Conservation (phyloP, 2,329 filamentous ascomycete species). For the Eutypa lata region DNA sequence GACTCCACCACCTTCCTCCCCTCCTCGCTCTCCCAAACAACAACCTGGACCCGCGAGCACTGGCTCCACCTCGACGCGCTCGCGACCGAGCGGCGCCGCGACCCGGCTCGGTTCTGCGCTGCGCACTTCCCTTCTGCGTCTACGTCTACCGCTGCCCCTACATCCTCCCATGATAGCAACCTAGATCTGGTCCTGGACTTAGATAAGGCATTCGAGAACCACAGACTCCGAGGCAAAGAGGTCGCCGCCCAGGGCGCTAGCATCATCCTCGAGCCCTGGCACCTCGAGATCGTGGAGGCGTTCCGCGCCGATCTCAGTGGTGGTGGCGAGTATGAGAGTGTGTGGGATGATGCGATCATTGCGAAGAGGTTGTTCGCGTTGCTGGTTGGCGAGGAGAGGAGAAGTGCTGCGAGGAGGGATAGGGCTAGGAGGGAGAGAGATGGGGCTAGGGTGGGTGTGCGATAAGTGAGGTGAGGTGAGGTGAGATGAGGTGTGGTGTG, state of each 20-base stretch:
- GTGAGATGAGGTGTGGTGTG: too few relatives aligned
- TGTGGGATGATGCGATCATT: constrained; percentile 48
- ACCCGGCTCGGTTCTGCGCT: constrained; percentile 35
- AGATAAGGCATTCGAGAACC: not conserved
- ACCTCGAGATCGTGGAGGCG: constrained; percentile 55
- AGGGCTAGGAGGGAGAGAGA: too few relatives aligned
- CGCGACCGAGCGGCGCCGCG: constrained; percentile 44
- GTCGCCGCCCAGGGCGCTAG: constrained; percentile 44
- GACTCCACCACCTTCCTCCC: not conserved
- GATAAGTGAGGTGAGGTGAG: not conserved
- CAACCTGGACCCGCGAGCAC: constrained; percentile 47
- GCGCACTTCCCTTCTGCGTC: constrained; percentile 16
- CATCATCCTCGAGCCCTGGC: constrained; percentile 52
- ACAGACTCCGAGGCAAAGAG: constrained; percentile 43
- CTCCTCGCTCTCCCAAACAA: constrained; percentile 35
- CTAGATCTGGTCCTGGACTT: not conserved
- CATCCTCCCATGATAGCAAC: not conserved
- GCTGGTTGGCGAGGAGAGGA: constrained; percentile 47
- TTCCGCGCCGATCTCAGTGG: constrained; percentile 46
- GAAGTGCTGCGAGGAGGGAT: constrained; percentile 16
- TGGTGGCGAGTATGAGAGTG: constrained; percentile 34
- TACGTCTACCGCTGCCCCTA: constrained; percentile 5
- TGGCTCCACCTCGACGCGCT: constrained; percentile 53
- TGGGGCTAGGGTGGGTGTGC: constrained; percentile 18
- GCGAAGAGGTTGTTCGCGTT: constrained; percentile 53